A percentile compares a stretch with the other conserved stretches of the same genome.
Conservation (phyloP, 2,329 filamentous ascomycete species). For the Colletotrichum spaethianum region DNA sequence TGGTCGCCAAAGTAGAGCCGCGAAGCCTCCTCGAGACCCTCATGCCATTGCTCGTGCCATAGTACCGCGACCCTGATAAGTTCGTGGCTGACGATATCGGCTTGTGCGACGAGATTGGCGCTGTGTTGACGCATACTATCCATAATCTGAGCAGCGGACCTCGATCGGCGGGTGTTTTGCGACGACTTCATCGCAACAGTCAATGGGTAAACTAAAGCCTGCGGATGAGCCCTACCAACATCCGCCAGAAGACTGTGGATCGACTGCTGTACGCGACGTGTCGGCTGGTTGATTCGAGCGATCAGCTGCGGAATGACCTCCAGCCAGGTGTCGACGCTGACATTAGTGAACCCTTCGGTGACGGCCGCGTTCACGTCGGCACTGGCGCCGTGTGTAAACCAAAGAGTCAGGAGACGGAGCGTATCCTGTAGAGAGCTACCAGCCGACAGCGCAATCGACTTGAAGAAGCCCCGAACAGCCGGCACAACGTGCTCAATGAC, state of each 20-base stretch:
- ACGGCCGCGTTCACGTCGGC: constrained; percentile 90
- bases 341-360: constrained; percentile 89
- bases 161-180: constrained; percentile 85
- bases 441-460: constrained; percentile 92
- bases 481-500: constrained; percentile 93
- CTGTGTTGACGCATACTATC: constrained; percentile 98
- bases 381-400: constrained; percentile 94
- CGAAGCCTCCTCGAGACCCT: constrained; percentile 96
- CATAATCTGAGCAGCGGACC: constrained; percentile 94
- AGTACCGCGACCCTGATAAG: constrained; percentile 96
- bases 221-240: constrained; percentile 93
- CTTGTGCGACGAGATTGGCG: constrained; percentile 91
- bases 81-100: constrained; percentile 94
- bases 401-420: constrained; percentile 90
- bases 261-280: constrained; percentile 86
- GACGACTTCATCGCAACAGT: constrained; percentile 97
- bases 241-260: constrained; percentile 94
- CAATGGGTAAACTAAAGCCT: constrained; percentile 95
- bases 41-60: constrained; percentile 99
- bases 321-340: constrained; percentile 98
- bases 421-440: constrained; percentile 97
- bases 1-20: constrained; percentile 97
- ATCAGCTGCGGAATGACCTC: constrained; percentile 98
- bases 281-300: constrained; percentile 96
- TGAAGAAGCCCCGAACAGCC: constrained; percentile 96